phyloP scores from a whole-genome alignment of 352 stramenopile species.

The Globisporangium cederbergense region DNA sequence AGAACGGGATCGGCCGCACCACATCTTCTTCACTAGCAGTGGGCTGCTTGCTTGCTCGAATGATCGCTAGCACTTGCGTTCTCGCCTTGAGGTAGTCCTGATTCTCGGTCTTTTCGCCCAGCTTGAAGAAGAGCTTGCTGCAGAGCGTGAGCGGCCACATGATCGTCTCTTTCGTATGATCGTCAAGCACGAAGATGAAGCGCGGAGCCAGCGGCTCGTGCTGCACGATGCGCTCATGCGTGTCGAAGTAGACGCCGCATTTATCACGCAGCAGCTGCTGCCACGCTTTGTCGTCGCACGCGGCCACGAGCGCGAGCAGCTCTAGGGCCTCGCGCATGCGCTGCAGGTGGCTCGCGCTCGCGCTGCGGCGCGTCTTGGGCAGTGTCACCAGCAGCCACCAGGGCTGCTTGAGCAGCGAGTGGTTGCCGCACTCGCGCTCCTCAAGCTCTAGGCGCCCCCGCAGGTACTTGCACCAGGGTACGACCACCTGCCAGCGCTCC shows the following conservation, averaged over 20 bases:
- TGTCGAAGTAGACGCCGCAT: constrained; percentile 23
- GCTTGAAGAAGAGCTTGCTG: constrained; percentile 17
- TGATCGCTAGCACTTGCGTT: constrained; percentile 13
- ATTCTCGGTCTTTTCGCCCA: constrained; percentile 1
- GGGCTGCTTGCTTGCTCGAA: not conserved
- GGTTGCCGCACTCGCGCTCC: constrained; percentile 9
- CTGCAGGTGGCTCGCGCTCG: constrained; percentile 19
- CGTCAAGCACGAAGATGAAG: constrained; percentile 32
- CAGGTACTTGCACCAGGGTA: constrained; percentile 31
- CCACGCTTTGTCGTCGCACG: constrained; percentile 18
- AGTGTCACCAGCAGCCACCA: constrained; percentile 26
- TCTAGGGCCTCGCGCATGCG: constrained; percentile 29
- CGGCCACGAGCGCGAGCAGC: constrained; percentile 26
- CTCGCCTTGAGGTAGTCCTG: constrained; percentile 20
- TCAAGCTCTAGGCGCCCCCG: constrained; percentile 63
- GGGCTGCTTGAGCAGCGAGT: constrained; percentile 3
- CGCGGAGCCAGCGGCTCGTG: constrained; percentile 8
- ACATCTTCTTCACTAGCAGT: not conserved
- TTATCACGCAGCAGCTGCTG: constrained; percentile 25
- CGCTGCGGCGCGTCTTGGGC: constrained; percentile 28
- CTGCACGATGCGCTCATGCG: constrained; percentile 10
- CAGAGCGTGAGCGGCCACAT: constrained; percentile 18
- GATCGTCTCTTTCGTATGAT: constrained; percentile 29
- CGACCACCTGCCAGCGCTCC: constrained; percentile 23
- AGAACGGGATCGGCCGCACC: constrained; percentile 21